Conservation (phyloP, 192 early-diverging fungal species). For the Coemansia sp. region DNA sequence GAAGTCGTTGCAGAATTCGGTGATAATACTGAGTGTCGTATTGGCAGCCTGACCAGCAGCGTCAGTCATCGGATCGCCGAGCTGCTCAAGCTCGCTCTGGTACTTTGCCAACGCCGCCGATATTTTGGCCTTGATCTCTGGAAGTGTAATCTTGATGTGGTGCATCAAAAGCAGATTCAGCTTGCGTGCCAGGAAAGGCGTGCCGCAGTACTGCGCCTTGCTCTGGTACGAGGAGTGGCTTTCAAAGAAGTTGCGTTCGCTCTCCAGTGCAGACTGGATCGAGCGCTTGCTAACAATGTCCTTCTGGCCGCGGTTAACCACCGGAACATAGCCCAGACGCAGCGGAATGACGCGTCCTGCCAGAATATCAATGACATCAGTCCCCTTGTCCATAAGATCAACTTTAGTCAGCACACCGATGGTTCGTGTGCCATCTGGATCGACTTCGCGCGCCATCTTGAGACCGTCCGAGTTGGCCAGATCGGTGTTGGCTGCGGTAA, state of each 20-base stretch:
- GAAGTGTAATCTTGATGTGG: constrained; percentile 96
- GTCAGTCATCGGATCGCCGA: constrained; percentile 90
- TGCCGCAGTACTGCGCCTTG: constrained; percentile 99
- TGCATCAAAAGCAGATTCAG: constrained; percentile 99
- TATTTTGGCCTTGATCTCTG: constrained; percentile 99
- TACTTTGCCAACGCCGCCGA: constrained; percentile 81
- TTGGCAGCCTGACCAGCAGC: constrained; percentile 76
- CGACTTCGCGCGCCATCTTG: constrained; percentile 97
- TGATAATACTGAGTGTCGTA: constrained; percentile 94
- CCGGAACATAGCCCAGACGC: constrained; percentile 96
- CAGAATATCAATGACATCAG: constrained; percentile 99
- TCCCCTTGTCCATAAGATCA: constrained; percentile 99
- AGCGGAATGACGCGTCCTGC: constrained; percentile 96
- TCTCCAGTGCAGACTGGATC: constrained; percentile 84
- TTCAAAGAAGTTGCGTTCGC: constrained; percentile 91
- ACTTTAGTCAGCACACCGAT: constrained; percentile 99
- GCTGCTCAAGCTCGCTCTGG: constrained; percentile 74
- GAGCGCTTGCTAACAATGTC: constrained; percentile 95
- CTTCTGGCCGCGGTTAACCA: constrained; percentile 97
- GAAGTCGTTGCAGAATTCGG: constrained; percentile 98
- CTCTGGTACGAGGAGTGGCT: constrained; percentile 89
- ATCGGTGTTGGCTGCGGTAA: constrained; percentile 98
- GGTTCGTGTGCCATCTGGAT: constrained; percentile 96
- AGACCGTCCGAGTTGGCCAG: constrained; percentile 99
- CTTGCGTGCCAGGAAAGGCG: constrained; percentile 95